Percentiles rank a stretch among this genome's conserved stretches.
phyloP scores from a whole-genome alignment of 1,284 basidiomycete genomes.

The Ustanciosporium gigantosporum region DNA sequence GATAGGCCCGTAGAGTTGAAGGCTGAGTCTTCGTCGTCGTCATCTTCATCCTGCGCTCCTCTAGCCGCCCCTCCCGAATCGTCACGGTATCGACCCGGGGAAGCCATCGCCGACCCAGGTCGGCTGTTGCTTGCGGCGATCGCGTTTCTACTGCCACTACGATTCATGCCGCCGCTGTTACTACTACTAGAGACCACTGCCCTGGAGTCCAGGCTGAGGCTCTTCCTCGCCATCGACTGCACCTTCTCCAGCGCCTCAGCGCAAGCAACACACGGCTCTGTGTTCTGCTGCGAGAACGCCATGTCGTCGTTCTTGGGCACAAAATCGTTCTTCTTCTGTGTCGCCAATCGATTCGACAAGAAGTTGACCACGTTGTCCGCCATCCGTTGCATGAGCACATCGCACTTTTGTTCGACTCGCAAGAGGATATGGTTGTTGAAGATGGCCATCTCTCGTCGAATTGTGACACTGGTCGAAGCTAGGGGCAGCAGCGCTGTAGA shows the following conservation, averaged over 20 bases:
- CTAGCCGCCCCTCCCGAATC: too few relatives aligned
- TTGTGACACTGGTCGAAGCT: slow-evolving; percentile 79
- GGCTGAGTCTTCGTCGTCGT: slow-evolving; percentile 9
- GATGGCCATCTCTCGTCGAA: slow-evolving; percentile 87
- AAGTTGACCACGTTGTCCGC: slow-evolving; percentile 68
- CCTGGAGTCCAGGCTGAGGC: slow-evolving; percentile 63
- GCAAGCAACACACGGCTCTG: slow-evolving; percentile 87
- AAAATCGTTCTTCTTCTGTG: slow-evolving; percentile 96
- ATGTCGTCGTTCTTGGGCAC: slow-evolving; percentile 83
- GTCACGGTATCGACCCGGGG: neutral
- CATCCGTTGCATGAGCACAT: slow-evolving; percentile 78
- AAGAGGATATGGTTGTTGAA: slow-evolving; percentile 90
- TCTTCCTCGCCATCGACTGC: slow-evolving; percentile 73
- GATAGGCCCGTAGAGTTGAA: slow-evolving; percentile 25
- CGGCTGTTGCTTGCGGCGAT: neutral
- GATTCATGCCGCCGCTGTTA: neutral
- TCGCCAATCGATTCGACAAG: slow-evolving; percentile 72
- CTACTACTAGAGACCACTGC: slow-evolving; percentile 6
- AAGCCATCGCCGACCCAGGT: neutral
- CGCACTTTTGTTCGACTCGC: slow-evolving; percentile 83
- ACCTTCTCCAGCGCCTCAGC: slow-evolving; percentile 84
- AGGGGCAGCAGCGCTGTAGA: slow-evolving; percentile 88
- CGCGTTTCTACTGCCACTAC: neutral
- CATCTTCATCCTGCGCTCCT: neutral
- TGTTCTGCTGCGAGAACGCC: slow-evolving; percentile 90